Conservation (phyloP, 345 rosid genomes). For the Pugionium dolabratum region DNA sequence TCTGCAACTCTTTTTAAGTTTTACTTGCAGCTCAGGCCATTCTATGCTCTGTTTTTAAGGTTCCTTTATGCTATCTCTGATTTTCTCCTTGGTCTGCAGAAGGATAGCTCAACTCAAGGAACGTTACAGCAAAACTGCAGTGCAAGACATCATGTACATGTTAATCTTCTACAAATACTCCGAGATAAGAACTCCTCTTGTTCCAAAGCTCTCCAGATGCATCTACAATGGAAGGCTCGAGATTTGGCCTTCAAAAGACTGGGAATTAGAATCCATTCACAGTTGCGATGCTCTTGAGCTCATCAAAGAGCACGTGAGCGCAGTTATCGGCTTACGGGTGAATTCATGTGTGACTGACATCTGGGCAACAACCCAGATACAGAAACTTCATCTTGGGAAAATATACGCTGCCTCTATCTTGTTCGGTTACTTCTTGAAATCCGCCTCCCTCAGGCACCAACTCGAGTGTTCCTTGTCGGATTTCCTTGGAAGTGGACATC, state of each 20-base stretch:
- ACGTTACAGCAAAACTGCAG: constrained; percentile 60
- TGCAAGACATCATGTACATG: constrained; percentile 91
- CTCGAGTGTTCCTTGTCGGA: constrained; percentile 56
- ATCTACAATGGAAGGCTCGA: constrained; percentile 80
- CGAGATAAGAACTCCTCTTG: constrained; percentile 74
- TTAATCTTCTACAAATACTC: constrained; percentile 76
- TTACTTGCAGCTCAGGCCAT: too few species aligned
- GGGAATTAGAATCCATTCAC: constrained; percentile 88
- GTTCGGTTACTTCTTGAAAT: constrained; percentile 86
- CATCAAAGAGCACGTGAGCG: constrained; percentile 69
- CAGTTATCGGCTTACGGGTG: constrained; percentile 71
- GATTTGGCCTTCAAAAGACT: constrained; percentile 86
- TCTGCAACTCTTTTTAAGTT: too few species aligned
- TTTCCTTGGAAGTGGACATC: constrained; percentile 30
- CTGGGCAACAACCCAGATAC: constrained; percentile 82
- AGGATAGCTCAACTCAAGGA: constrained; percentile 81
- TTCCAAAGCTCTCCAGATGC: constrained; percentile 87
- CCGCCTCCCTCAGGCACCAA: constrained; percentile 68
- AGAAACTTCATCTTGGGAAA: constrained; percentile 49
- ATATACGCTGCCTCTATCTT: constrained; percentile 67
- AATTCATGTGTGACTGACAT: constrained; percentile 77
- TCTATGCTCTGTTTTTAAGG: not conserved
- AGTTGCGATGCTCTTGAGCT: constrained; percentile 65
- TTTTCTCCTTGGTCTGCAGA: constrained; percentile 44
- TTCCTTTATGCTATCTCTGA: not conserved